Percentiles rank a stretch among this genome's conserved stretches.
Evolutionary conservation across 805 yeast species (phyloP).

Genomic region (Wickerhamiella allomyrinae): DNA sequence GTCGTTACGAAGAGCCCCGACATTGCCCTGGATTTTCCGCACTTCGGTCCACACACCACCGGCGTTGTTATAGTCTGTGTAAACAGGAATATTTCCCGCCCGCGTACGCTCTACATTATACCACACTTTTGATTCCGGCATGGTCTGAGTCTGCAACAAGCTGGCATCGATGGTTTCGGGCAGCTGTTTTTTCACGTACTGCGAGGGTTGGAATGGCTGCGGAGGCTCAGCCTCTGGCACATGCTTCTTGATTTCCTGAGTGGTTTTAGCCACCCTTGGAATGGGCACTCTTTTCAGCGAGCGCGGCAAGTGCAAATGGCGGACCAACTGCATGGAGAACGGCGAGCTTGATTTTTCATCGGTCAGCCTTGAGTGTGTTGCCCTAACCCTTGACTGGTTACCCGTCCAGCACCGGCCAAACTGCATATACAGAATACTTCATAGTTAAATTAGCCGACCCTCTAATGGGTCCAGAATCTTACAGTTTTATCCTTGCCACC

Average conservation of each 20-base stretch:
- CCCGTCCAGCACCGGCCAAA: too few relatives aligned
- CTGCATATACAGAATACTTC: too few relatives aligned
- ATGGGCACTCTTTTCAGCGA: slow-evolving; percentile 29
- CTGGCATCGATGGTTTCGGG: slow-evolving; percentile 4
- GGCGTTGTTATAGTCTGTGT: slow-evolving; percentile 50
- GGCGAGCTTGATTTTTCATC: too few relatives aligned
- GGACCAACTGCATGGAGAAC: neutral
- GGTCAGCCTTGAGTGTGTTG: too few relatives aligned
- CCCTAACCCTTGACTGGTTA: too few relatives aligned
- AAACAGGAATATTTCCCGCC: slow-evolving; percentile 65
- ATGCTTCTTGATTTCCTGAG: slow-evolving; percentile 8
- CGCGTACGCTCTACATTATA: slow-evolving; percentile 16
- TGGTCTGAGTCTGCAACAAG: neutral
- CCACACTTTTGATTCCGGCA: slow-evolving; percentile 9
- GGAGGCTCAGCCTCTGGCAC: slow-evolving; percentile 2
- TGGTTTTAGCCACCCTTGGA: slow-evolving; percentile 32
- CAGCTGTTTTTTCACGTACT: slow-evolving; percentile 7
- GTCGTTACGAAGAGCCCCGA: slow-evolving; percentile 51
- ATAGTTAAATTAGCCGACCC: too few relatives aligned
- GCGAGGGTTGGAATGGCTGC: neutral
- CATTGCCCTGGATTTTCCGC: slow-evolving; percentile 56
- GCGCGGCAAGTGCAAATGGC: slow-evolving; percentile 5
- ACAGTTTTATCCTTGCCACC: slow-evolving; percentile 96
- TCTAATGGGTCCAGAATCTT: slow-evolving; percentile 67
- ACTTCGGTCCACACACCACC: slow-evolving; percentile 57